Evolutionary conservation across 768 basidiomycete species (phyloP), one percentile per base, ranked within the genome.

Genomic region (Kwoniella sp.): DNA sequence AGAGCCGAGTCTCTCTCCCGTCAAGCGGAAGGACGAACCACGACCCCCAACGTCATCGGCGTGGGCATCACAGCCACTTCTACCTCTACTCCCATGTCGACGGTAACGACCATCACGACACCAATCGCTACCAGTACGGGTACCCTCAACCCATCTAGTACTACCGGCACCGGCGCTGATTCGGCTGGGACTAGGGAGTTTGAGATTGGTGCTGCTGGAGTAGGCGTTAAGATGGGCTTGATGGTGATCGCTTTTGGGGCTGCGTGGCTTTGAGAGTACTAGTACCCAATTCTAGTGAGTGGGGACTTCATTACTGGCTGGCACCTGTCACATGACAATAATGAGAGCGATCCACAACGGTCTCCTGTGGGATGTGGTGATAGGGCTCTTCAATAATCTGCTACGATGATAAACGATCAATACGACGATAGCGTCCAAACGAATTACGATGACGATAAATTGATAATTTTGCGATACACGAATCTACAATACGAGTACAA

Each of bases 21-120:
- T 22, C 53, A 22, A 22, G 63, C 63, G 7, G 48, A 44, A 30
- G 48, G 30, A 2, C n/a, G 56, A 22, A 55, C 55, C 10, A 58
- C 63, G 5, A 64, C 63, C 9, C 26, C 56, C 47, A 53, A 58
- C 40, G 54, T 63, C 15, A 63, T 56, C 26, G 63, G 63, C 26
- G 26, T 57, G 19, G 49, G 48, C 19, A 36, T 30, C 25, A 54
- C 53, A 46, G 13, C 40, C 54, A 24, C 60, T 4, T 25, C 51
- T 2, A 44, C 33, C 9, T n/a, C 60, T 51, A 40, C n/a, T 13
- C 24, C 61, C 19, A 51, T 49, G 9, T 27, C 64, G 2, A 40
- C 58, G 6, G 53, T 59, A 21, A 50, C 47, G 22, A 26, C 58
- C 25, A 60, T 59, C 25, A 29, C 21, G 22, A 37, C 50, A 15